These are phyloP conservation scores for Seiridium unicorne DNA, from an alignment of 2,329 filamentous ascomycete species.

Conservation along the genomic window DNA sequence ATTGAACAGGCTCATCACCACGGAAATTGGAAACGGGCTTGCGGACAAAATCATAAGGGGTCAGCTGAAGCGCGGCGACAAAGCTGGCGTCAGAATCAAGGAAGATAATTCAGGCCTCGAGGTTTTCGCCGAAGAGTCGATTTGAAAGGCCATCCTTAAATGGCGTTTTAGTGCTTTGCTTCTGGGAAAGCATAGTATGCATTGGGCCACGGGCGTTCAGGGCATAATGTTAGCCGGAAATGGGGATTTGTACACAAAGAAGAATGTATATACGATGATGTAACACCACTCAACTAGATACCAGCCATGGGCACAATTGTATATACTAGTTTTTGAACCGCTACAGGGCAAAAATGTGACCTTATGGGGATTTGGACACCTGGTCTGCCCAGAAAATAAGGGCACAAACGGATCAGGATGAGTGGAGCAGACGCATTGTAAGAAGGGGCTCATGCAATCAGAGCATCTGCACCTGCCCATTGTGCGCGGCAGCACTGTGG, in stretches of 20 bases:
- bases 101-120: constrained; percentile 59
- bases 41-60: constrained; percentile 92
- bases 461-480: not conserved
- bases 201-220: not conserved
- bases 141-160: not conserved
- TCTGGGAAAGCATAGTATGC: not conserved
- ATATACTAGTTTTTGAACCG: not conserved
- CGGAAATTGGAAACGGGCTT: constrained; percentile 82
- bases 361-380: too few relatives aligned
- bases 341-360: too few relatives aligned
- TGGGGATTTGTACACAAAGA: not conserved
- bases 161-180: not conserved
- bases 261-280: not conserved
- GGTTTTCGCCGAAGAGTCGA: constrained; percentile 31
- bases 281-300: not conserved
- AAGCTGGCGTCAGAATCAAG: constrained; percentile 67
- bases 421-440: too few relatives aligned
- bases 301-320: not conserved
- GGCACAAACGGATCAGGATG: too few relatives aligned
- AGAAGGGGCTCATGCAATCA: not conserved
- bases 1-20: constrained; percentile 85
- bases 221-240: not conserved
- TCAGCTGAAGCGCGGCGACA: constrained; percentile 72
- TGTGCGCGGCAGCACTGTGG: not conserved
- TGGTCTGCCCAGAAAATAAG: too few relatives aligned